Conservation (phyloP, 352 stramenopile genomes). For the Globisporangium radiosum region DNA sequence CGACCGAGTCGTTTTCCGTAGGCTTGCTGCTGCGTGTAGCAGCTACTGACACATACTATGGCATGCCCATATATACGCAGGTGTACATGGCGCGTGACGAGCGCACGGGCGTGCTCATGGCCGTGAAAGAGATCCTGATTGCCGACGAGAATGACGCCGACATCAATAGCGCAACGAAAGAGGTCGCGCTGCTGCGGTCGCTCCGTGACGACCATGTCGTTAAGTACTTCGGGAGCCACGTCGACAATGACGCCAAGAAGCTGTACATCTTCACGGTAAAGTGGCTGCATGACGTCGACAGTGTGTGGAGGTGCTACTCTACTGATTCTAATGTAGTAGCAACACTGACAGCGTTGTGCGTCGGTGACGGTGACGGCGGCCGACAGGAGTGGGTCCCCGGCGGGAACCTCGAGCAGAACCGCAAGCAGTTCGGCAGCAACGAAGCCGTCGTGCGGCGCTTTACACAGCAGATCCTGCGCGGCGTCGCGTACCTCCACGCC, state of each 20-base stretch:
- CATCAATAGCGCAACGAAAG: conserved; percentile 34
- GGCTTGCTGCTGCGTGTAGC: no score
- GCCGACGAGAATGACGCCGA: conserved; percentile 33
- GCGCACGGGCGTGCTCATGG: conserved; percentile 82
- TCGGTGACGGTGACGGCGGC: background rate
- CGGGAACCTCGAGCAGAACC: conserved; percentile 73
- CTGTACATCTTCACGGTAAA: conserved; percentile 82
- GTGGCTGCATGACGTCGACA: conserved; percentile 5
- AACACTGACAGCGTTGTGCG: no score
- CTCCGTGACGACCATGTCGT: conserved; percentile 91
- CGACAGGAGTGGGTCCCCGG: conserved; percentile 80
- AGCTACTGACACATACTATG: background rate
- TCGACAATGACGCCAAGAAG: conserved; percentile 50
- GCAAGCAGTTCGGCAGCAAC: conserved; percentile 74
- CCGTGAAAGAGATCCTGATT: conserved; percentile 60
- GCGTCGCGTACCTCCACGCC: conserved; percentile 85
- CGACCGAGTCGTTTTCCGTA: background rate
- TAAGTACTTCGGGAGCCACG: conserved; percentile 85
- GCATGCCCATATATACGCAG: conserved; percentile 6
- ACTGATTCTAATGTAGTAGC: no score
- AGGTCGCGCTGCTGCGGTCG: conserved; percentile 85
- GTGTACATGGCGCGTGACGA: conserved; percentile 92
- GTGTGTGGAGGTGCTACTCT: background rate
- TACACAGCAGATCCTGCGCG: conserved; percentile 71
- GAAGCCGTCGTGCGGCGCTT: conserved; percentile 75